Conservation (phyloP, 345 rosid genomes). For the Citrus unshiu region DNA sequence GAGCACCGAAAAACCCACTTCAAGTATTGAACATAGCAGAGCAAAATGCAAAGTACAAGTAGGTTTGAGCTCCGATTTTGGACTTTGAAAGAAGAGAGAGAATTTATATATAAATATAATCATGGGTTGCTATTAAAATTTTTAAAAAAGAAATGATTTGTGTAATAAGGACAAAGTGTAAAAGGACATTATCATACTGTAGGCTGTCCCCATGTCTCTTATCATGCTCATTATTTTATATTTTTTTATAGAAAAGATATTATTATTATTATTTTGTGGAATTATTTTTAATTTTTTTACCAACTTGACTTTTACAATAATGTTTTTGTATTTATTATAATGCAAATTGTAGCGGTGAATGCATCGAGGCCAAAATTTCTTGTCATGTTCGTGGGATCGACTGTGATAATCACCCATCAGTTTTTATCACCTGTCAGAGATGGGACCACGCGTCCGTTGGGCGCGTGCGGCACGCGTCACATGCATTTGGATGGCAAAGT, state of each 20-base stretch:
- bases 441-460: neutral
- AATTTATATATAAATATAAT: conserved; percentile 5
- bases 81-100: neutral
- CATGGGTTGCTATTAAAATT: neutral
- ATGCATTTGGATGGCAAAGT: neutral
- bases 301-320: neutral
- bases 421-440: conserved; percentile 17
- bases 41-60: neutral
- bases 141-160: neutral
- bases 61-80: conserved; percentile 5
- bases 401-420: conserved; percentile 18
- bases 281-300: neutral
- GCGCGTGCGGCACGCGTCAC: neutral
- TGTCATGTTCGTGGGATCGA: conserved; percentile 21
- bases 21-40: neutral
- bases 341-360: conserved; percentile 28
- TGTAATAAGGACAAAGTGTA: conserved; percentile 30
- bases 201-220: conserved; percentile 18
- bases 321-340: conserved; percentile 5
- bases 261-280: neutral
- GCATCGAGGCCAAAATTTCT: conserved; percentile 15
- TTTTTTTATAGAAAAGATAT: neutral
- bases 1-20: neutral
- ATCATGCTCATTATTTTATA: conserved; percentile 16
- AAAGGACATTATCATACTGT: conserved; percentile 21